Base-by-base conservation (phyloP, 139 green algal species). In the Chlamydomonas applanata region DNA sequence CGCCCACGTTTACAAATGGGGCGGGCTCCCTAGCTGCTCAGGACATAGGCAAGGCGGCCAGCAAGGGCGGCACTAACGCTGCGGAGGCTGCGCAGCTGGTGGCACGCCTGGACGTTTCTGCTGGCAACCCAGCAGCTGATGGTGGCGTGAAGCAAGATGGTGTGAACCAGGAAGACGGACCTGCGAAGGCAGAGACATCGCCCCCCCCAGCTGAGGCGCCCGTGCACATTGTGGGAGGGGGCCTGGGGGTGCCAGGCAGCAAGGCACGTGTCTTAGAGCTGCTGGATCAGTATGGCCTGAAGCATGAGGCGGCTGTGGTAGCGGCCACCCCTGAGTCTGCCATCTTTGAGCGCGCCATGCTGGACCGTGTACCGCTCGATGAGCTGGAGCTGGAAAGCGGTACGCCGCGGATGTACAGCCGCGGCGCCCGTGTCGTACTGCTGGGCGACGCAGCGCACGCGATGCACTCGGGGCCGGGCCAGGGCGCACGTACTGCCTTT, bases 281-380 rank as follows among this genome's bases (percentile, higher is more conserved):
- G 13, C 36, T 88, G n/a, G 54, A 71, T 49, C 17, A 73, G 49
- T 30, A 53, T 2, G 79, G 79, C 17, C 78, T 72, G 45, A 16
- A 80, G 60, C 49, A 80, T 9, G 66, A 74, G 45, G 14, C 24
- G 9, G 17, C 16, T 2, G 45, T 73, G 45, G 67, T 73, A 46
- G 40, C 78, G 27, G 82, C 78, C 36, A 85, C 77, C 1, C 60
- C 74, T 36, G 83, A 89, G 67, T 24, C 64, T 29, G n/a, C 60
- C 60, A 80, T 89, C 25, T 89, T 87, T 67, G 83, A 89, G 77
- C 77, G 83, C 0, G 80, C 80, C 54, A 76, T 83, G 66, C 76
- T 79, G 67, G 83, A 86, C 71, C 66, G 77, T 22, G 24, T 77
- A 34, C 83, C 80, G 2, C 56, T 83, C 40, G 52, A 57, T 32